Evolutionary conservation across 2,329 filamentous ascomycete species (phyloP).

Genomic region (Purpureocillium takamizusanense): DNA sequence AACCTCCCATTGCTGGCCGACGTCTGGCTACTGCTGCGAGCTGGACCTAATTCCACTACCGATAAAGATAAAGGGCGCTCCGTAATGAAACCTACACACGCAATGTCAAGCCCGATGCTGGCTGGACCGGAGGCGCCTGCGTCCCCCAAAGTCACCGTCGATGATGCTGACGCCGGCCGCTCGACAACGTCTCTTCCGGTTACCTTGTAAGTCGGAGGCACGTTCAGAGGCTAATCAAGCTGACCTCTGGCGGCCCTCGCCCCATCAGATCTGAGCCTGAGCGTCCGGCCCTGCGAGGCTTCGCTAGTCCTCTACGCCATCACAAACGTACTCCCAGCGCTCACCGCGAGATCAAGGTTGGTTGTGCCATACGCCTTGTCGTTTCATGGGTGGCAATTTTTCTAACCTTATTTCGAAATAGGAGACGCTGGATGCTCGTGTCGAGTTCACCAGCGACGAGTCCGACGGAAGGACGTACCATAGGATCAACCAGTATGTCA

Average conservation of each 20-base stretch:
- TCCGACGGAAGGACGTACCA: constrained; percentile 74
- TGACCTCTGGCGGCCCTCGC: background rate
- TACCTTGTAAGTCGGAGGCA: constrained; percentile 29
- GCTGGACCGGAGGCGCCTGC: constrained; percentile 3
- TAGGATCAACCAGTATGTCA: constrained; percentile 88
- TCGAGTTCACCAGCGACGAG: constrained; percentile 78
- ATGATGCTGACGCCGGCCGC: constrained; percentile 13
- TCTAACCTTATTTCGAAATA: constrained; percentile 20
- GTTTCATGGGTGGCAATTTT: no score
- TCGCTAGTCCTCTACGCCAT: constrained; percentile 46
- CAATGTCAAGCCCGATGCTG: background rate
- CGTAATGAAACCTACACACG: background rate
- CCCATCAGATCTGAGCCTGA: constrained; percentile 23
- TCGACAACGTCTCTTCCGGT: constrained; percentile 17
- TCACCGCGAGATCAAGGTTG: constrained; percentile 49
- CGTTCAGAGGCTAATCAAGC: background rate
- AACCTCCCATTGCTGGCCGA: no score
- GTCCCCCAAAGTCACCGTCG: constrained; percentile 20
- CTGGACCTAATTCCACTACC: no score
- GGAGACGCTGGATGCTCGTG: constrained; percentile 88
- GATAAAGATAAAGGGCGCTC: no score
- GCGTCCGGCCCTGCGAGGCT: constrained; percentile 27
- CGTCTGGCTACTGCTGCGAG: no score
- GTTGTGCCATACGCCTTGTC: background rate
- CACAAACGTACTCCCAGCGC: constrained; percentile 48